These are phyloP conservation scores for Funneliformis caledonium DNA, from an alignment of 371 early-diverging fungal genomes.

Conservation along the genomic window DNA sequence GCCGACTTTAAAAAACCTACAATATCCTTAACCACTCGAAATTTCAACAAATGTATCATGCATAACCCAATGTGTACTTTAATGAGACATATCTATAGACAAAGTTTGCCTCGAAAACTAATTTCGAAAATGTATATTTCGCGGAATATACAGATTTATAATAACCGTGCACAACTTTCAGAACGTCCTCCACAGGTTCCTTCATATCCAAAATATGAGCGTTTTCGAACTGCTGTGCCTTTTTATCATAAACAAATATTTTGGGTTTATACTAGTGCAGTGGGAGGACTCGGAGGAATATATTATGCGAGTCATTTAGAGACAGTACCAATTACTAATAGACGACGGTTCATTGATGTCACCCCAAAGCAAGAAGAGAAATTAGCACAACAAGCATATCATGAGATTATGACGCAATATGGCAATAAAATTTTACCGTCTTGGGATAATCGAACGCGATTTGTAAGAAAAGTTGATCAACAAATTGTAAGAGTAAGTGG, in stretches of 20 bases:
- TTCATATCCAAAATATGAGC: not conserved
- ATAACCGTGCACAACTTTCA: not conserved
- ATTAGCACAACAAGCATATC: constrained; percentile 71
- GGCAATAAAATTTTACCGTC: constrained; percentile 62
- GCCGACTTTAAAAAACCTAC: not conserved
- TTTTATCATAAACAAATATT: constrained; percentile 30
- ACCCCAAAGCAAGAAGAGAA: constrained; percentile 62
- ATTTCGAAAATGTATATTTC: not conserved
- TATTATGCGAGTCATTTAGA: constrained; percentile 70
- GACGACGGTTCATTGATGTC: constrained; percentile 67
- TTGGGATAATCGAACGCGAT: constrained; percentile 59
- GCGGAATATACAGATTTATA: not conserved
- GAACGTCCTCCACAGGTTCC: not conserved
- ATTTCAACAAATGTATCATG: not conserved
- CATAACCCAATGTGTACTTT: not conserved
- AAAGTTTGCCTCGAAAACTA: not conserved
- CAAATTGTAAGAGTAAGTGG: constrained; percentile 73
- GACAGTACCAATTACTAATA: constrained; percentile 66
- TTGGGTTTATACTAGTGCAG: constrained; percentile 16
- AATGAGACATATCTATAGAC: not conserved
- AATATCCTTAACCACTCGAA: not conserved
- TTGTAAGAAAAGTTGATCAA: constrained; percentile 68
- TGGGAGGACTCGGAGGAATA: constrained; percentile 46
- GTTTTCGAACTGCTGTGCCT: not conserved
- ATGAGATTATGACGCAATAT: constrained; percentile 68